phyloP scores from a whole-genome alignment of 495 filamentous ascomycete genomes.

The Endocarpon pusillum region DNA sequence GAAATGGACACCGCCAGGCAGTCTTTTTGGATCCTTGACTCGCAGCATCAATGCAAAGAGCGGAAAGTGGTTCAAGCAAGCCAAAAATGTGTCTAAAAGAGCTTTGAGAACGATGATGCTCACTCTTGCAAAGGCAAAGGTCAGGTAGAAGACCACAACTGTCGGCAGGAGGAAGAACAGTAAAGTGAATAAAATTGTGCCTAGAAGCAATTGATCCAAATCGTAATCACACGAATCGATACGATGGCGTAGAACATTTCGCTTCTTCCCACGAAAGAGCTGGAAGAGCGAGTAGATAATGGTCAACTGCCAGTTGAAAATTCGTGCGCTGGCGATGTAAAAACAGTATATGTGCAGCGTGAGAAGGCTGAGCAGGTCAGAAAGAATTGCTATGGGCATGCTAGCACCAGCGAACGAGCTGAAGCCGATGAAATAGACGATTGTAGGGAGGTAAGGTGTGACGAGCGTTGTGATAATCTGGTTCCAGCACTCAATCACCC shows the following conservation, averaged over 20 bases:
- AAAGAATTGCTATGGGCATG: constrained; percentile 93
- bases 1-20: constrained; percentile 86
- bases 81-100: constrained; percentile 70
- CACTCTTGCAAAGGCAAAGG: constrained; percentile 88
- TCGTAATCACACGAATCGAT: constrained; percentile 99
- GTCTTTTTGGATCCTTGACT: constrained; percentile 75
- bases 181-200: constrained; percentile 90
- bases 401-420: constrained; percentile 89
- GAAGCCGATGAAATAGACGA: constrained; percentile 88
- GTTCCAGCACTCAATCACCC: constrained; percentile 93
- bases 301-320: constrained; percentile 95
- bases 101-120: constrained; percentile 87
- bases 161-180: constrained; percentile 92
- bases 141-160: constrained; percentile 88
- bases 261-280: constrained; percentile 92
- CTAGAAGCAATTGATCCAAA: constrained; percentile 89
- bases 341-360: constrained; percentile 96
- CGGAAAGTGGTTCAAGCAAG: constrained; percentile 94
- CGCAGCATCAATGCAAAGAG: constrained; percentile 94
- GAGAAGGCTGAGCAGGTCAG: constrained; percentile 78
- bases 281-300: constrained; percentile 96
- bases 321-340: constrained; percentile 88
- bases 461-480: constrained; percentile 8
- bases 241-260: constrained; percentile 90
- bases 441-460: constrained; percentile 60